Evolutionary conservation across 441 rosid species (phyloP), one percentile per base, ranked within the genome.

Genomic region (Pelargonium fulgidum): DNA sequence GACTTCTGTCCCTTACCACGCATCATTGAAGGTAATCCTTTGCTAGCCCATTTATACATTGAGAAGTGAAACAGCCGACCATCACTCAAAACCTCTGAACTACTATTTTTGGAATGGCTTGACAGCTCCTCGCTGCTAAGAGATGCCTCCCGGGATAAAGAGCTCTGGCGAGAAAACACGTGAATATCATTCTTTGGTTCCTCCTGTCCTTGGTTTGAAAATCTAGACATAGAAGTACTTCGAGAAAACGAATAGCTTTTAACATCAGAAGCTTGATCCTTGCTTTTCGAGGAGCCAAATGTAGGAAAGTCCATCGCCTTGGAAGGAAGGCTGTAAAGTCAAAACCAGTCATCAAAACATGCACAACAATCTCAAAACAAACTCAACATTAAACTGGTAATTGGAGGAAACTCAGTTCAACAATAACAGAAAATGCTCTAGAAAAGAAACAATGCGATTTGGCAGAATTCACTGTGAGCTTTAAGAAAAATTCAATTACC

Each of bases 31-130:
- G 94, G 93, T 19, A 81, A 78, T 68, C 93, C 93, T 68, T 86
- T 84, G 80, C 89, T 82, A 62, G 90, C 96, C 98, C 99, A 95
- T 79, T 87, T 94, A 82, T 87, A 94, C 62, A 94, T 92, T 1
- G 99, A 94, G 82, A 94, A 90, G 77, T 90, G 97, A 82, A 90
- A 92, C 29, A 81, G 84, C 75, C 72, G 74, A 36, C 75, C 52
- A 8, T 67, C 76, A 20, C 66, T 69, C 47, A 47, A 36, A 67
- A 64, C 78, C 70, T 76, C 64, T 45, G 83, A 68, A 71, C 52
- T 9, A 69, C 39, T 76, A 58, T 71, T 79, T 41, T 69, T 65
- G 33, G 65, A 7, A 14, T 69, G 67, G 52, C 68, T 67, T 39
- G 70, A 48, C 17, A 78, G 67, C 67, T 78, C 74, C 14, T 77